Evolutionary conservation across 371 early-diverging fungal genomes (phyloP), one percentile per base, ranked within the genome.

Genomic region (Neoconidiobolus thromboides): DNA sequence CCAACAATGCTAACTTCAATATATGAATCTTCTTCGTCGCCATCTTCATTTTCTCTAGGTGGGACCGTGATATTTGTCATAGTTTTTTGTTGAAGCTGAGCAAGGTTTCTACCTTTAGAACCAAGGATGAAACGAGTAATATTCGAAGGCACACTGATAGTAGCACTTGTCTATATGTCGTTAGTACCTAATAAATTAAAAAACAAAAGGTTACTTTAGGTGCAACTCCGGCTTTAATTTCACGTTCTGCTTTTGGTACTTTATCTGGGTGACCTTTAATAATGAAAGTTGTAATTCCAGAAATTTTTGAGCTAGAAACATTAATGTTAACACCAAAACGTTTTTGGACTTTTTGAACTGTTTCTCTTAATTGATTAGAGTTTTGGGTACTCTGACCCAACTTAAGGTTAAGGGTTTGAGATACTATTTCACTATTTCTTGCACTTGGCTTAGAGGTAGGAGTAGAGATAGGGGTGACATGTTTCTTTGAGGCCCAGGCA

Each of bases 111-210:
- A 43, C 95, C 94, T 63, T 84, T 85, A 48, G 82, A 67, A 60
- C 97, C 97, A 43, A 93, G 74, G 40, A 96, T 75, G 69, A 81
- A 85, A 15, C 87, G 81, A 60, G 90, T 83, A 14, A 81, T 86
- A 49, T 79, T 75, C 41, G 78, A 74, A 38, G 97, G 97, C 9
- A 95, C 82, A 15, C 76, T 74, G 14, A 90, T 67, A 37, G 74
- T 70, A 61, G 77, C 67, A 1, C 57, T 71, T 58, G 64, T 64
- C 69, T 68, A 48, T 55, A 43, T 36, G 4, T 26, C 26, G 26
- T 26, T 2, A 40, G 15, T 37, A 42, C 40, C 10, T 39, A 40
- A 39, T 57, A 61, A 39, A 62, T 41, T 44, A 0, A 61, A 44
- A 62, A 6, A 53, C 9, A 50, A 48, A 42, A 41, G 55, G 62